Percentiles rank a stretch among this genome's conserved stretches.
Evolutionary conservation across 164 flowering plant species (phyloP).

Genomic region (Echeveria elegans): DNA sequence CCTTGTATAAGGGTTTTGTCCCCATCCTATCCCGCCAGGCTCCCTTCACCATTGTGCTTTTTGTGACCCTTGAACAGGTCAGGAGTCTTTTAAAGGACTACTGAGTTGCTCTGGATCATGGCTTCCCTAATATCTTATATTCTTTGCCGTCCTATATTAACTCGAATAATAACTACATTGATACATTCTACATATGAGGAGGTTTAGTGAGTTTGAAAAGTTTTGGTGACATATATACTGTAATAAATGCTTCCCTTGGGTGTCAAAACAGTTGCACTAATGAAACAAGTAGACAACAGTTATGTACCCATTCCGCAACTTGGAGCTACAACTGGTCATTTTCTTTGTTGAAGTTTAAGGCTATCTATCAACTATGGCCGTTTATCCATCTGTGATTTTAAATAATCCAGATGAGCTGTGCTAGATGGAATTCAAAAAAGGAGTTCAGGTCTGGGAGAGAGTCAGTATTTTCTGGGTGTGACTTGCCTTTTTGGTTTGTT

Average conservation of each 20-base stretch:
- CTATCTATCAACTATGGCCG: not conserved
- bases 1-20: conserved; percentile 8
- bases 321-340: not conserved
- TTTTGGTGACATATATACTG: not conserved
- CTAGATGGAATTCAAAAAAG: too few species aligned
- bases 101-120: not conserved
- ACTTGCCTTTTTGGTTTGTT: too few species aligned
- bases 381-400: not conserved
- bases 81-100: conserved; percentile 13
- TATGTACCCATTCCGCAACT: not conserved
- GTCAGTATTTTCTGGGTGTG: too few species aligned
- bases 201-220: not conserved
- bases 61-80: conserved; percentile 13
- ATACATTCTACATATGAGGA: not conserved
- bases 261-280: not conserved
- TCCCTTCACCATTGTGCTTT: conserved; percentile 9
- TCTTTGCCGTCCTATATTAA: not conserved
- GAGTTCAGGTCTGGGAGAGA: too few species aligned
- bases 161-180: not conserved
- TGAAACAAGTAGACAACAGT: too few species aligned
- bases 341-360: not conserved
- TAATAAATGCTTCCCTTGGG: not conserved
- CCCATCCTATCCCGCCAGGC: conserved; percentile 9
- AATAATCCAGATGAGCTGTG: too few species aligned
- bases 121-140: not conserved